Evolutionary conservation across 306 rosid genomes (phyloP).

Genomic region (Abrus pulchellus): DNA sequence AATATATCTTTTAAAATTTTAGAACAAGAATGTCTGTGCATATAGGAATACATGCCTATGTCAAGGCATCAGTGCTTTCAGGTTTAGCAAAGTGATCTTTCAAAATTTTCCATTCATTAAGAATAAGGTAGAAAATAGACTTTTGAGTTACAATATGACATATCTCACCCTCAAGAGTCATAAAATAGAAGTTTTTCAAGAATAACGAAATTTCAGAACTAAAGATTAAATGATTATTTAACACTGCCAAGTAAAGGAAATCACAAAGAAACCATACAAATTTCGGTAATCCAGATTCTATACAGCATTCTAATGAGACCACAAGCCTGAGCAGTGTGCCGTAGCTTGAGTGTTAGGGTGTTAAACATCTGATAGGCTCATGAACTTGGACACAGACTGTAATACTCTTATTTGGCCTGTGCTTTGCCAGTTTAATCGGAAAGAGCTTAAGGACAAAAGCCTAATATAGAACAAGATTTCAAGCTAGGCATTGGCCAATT

Average conservation of each 20-base stretch:
- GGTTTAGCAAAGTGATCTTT: constrained; percentile 16
- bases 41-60: constrained; percentile 7
- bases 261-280: constrained; percentile 7
- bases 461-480: constrained; percentile 8
- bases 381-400: constrained; percentile 17
- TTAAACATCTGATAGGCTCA: constrained; percentile 26
- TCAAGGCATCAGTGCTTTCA: constrained; percentile 3
- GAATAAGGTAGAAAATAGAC: constrained; percentile 20
- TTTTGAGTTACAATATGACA: not conserved
- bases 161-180: constrained; percentile 17
- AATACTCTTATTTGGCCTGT: not conserved
- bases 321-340: constrained; percentile 1
- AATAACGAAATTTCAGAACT: constrained; percentile 29
- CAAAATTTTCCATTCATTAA: constrained; percentile 17
- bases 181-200: not conserved
- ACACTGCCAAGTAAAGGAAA: constrained; percentile 25
- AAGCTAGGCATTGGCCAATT: not conserved
- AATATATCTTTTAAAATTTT: constrained; percentile 27
- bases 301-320: constrained; percentile 1
- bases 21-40: constrained; percentile 37
- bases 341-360: constrained; percentile 21
- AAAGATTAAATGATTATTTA: constrained; percentile 17
- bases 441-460: constrained; percentile 20
- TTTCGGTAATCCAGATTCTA: not conserved
- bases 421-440: not conserved